phyloP scores from a whole-genome alignment of 768 basidiomycete species.

The Erythrobasidium yunnanense region DNA sequence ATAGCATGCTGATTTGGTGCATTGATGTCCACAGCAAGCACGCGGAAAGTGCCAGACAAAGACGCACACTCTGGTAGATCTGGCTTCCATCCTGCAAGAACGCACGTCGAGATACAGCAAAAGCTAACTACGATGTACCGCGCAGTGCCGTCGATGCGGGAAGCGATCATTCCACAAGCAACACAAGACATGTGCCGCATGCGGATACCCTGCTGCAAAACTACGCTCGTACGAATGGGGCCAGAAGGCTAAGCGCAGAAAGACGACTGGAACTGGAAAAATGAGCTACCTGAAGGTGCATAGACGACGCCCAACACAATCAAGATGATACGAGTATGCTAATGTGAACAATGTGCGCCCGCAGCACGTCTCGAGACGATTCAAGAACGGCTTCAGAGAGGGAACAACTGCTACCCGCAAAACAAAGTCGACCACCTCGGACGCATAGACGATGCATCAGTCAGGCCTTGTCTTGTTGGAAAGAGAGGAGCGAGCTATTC shows the following conservation, averaged over 20 bases:
- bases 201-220: conserved; percentile 93
- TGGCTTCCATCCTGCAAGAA: not conserved
- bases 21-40: not conserved
- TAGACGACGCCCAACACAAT: not conserved
- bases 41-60: conserved; percentile 41
- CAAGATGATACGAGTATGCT: not conserved
- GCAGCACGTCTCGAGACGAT: conserved; percentile 65
- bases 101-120: not conserved
- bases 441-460: conserved; percentile 15
- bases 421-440: conserved; percentile 50
- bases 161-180: conserved; percentile 94
- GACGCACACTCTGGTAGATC: conserved; percentile 33
- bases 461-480: too few relatives aligned
- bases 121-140: too few relatives aligned
- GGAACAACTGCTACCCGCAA: conserved; percentile 85
- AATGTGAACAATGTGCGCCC: not conserved
- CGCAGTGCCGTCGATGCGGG: conserved; percentile 86
- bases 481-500: too few relatives aligned
- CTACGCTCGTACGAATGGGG: conserved; percentile 96
- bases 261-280: conserved; percentile 95
- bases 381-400: conserved; percentile 66
- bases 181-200: conserved; percentile 93
- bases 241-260: conserved; percentile 97
- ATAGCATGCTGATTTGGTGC: not conserved
- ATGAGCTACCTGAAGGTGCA: conserved; percentile 75